phyloP scores from a whole-genome alignment of 139 green algal species.

The Astrephomene gubernaculifera region DNA sequence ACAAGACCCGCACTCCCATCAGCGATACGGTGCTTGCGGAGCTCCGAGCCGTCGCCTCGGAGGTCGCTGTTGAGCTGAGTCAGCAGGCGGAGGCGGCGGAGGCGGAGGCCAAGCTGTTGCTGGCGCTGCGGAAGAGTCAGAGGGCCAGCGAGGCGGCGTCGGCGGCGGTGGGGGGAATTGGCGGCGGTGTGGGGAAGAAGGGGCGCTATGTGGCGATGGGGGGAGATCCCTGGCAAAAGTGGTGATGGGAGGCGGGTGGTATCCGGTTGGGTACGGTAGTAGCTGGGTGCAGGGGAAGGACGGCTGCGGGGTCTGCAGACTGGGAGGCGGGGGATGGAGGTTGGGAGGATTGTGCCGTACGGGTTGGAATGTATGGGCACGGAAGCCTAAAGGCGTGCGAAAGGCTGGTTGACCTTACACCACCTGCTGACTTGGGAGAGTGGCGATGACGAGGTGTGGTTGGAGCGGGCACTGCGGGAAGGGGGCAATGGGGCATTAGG shows the following conservation, averaged over 20 bases:
- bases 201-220: neutral
- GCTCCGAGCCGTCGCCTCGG: neutral
- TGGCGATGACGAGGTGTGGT: too few relatives aligned
- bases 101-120: neutral
- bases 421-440: too few relatives aligned
- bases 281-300: neutral
- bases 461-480: too few relatives aligned
- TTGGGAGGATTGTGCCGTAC: too few relatives aligned
- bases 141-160: slow-evolving; percentile 5
- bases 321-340: too few relatives aligned
- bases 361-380: too few relatives aligned
- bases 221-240: slow-evolving; percentile 15
- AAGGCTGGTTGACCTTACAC: too few relatives aligned
- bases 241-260: neutral
- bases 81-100: neutral
- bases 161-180: too few relatives aligned
- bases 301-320: too few relatives aligned
- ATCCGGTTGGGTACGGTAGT: neutral
- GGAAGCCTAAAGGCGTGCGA: too few relatives aligned
- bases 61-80: slow-evolving; percentile 8
- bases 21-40: neutral
- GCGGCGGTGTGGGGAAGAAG: neutral
- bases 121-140: neutral
- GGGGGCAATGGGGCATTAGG: too few relatives aligned
- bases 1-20: neutral